Evolutionary conservation across 2,329 filamentous ascomycete genomes (phyloP), one percentile per base, ranked within the genome.

Genomic region (Geosmithia putterillii): DNA sequence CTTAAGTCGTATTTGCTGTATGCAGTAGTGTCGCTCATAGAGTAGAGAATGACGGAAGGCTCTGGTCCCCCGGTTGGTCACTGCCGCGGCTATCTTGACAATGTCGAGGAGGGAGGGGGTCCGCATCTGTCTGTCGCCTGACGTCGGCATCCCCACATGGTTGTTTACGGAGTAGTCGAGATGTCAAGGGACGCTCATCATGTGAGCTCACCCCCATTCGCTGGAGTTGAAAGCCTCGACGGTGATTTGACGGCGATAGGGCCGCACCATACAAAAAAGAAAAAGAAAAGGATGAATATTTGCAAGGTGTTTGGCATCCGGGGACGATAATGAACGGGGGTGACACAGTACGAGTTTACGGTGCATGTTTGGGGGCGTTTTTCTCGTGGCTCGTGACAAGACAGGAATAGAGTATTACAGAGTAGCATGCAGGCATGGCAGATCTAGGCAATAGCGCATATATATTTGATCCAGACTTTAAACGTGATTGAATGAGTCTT

Each of bases 101-200:
- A 7, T n/a, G n/a, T 15, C 35, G 35, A 38, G 35, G 35, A 8
- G 35, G n/a, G 15, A n/a, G 35, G 19, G 35, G n/a, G 18, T 12
- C 35, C 35, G 35, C 35, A 10, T 8, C 35, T 20, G 17, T 20
- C 40, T 41, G 40, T 34, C 40, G 25, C 17, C 40, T 41, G 40
- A 41, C 40, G 40, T 41, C 40, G 40, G 14, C 25, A 22, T 22
- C 40, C 40, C 40, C 38, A 40, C 38, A 21, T 32, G 28, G 28
- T 32, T 12, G 4, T 6, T 12, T 32, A 9, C 10, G 15, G 28
- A 12, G 9, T 14, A 38, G 36, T 8, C 14, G 15, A 32, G 10
- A 14, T 14, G 10, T 14, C 28, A 9, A 32, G 28, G 28, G 10
- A 32, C 15, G 28, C 15, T 8, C 15, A 21, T 25, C 39, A 22